Percentiles rank a stretch among this genome's conserved stretches.
These are phyloP conservation scores for Mycena floridula DNA, from an alignment of 768 basidiomycete genomes.

Conservation along the genomic window DNA sequence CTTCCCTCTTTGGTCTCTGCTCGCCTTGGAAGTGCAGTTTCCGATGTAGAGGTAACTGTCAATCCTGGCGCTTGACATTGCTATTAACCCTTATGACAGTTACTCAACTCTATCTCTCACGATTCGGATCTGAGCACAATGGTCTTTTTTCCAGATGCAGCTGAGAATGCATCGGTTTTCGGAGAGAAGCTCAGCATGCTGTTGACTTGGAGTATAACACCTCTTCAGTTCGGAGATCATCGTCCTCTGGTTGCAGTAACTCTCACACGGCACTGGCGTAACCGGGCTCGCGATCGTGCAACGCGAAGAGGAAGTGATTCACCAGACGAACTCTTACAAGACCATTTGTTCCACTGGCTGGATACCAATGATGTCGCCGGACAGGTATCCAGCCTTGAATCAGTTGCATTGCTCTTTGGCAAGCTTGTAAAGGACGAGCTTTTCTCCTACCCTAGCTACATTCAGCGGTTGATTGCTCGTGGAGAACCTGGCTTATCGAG, in stretches of 20 bases:
- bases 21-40: slow-evolving; percentile 54
- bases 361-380: slow-evolving; percentile 59
- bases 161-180: slow-evolving; percentile 38
- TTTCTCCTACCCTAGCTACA: slow-evolving; percentile 70
- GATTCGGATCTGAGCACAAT: slow-evolving; percentile 55
- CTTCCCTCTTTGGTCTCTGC: slow-evolving; percentile 57
- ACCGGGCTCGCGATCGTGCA: slow-evolving; percentile 56
- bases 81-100: slow-evolving; percentile 28
- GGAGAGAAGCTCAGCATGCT: slow-evolving; percentile 67
- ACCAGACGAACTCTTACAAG: slow-evolving; percentile 62
- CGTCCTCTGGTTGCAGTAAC: slow-evolving; percentile 71
- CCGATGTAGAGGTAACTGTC: slow-evolving; percentile 37
- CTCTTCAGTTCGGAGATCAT: slow-evolving; percentile 78
- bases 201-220: slow-evolving; percentile 77
- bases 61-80: background rate
- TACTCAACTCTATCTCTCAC: slow-evolving; percentile 70
- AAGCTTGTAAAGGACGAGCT: slow-evolving; percentile 64
- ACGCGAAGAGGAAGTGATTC: slow-evolving; percentile 53
- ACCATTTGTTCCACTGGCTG: slow-evolving; percentile 77
- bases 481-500: slow-evolving; percentile 58
- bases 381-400: slow-evolving; percentile 45
- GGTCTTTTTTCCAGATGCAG: slow-evolving; percentile 46
- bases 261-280: slow-evolving; percentile 58
- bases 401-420: slow-evolving; percentile 65
- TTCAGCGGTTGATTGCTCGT: slow-evolving; percentile 77